These are phyloP conservation scores for Dysphania ambrosioides DNA, from an alignment of 148 eudicot genomes.

Conservation along the genomic window DNA sequence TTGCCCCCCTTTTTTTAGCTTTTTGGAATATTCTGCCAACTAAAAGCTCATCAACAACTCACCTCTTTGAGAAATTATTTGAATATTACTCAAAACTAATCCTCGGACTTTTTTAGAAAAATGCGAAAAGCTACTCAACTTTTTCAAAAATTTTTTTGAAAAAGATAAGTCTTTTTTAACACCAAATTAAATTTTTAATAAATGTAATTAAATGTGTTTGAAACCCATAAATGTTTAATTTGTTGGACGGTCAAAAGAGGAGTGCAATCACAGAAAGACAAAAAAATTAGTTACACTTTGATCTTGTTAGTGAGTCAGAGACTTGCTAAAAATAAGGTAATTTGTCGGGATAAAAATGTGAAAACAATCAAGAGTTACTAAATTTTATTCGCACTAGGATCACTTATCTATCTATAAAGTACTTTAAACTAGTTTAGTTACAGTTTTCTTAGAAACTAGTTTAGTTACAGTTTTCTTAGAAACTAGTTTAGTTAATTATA, in stretches of 20 bases:
- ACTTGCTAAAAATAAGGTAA: not conserved
- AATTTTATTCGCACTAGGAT: too few species aligned
- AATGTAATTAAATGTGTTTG: too few species aligned
- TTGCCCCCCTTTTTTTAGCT: not conserved
- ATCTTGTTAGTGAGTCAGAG: not conserved
- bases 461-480: too few species aligned
- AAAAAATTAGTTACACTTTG: not conserved
- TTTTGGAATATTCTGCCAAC: conserved; percentile 22
- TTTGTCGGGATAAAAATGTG: not conserved
- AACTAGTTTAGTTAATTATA: too few species aligned
- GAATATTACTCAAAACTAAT: conserved; percentile 10
- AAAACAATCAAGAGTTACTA: too few species aligned
- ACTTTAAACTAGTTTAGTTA: too few species aligned
- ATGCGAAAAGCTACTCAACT: conserved; percentile 18
- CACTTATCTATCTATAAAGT: too few species aligned
- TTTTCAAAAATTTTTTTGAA: conserved; percentile 8
- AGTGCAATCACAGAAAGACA: conserved; percentile 5
- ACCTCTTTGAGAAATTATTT: not conserved
- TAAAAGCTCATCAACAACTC: conserved; percentile 7
- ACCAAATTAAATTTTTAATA: too few species aligned
- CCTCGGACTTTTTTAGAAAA: not conserved
- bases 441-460: too few species aligned
- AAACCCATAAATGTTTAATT: not conserved
- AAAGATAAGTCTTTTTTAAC: not conserved
- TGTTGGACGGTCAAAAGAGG: not conserved